Conservation (phyloP, 495 filamentous ascomycete genomes). For the Cetradonia linearis region DNA sequence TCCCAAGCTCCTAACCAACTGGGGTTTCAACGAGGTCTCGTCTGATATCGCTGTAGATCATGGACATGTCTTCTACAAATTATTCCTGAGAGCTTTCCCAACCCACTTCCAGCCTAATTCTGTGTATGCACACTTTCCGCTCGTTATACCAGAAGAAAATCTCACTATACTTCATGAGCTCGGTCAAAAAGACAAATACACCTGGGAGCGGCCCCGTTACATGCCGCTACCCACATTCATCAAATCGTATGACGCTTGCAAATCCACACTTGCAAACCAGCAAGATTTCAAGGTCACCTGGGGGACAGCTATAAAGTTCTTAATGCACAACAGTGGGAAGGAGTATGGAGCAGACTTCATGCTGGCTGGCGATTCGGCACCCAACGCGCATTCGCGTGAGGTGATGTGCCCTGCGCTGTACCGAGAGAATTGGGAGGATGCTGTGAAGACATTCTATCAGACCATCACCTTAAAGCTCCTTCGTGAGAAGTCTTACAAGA, state of each 20-base stretch:
- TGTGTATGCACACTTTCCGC: slow-evolving; percentile 49
- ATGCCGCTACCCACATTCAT: slow-evolving; percentile 33
- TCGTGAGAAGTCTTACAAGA: slow-evolving; percentile 37
- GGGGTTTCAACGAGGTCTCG: slow-evolving; percentile 52
- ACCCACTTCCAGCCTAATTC: slow-evolving; percentile 47
- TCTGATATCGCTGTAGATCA: slow-evolving; percentile 41
- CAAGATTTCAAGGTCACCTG: slow-evolving; percentile 47
- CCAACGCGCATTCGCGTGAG: slow-evolving; percentile 38
- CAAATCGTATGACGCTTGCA: slow-evolving; percentile 40
- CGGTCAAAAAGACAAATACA: slow-evolving; percentile 40
- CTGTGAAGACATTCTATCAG: slow-evolving; percentile 45
- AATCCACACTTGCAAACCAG: slow-evolving; percentile 38
- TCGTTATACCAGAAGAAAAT: slow-evolving; percentile 48
- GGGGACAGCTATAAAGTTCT: slow-evolving; percentile 43
- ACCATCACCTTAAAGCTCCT: slow-evolving; percentile 43
- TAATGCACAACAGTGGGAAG: slow-evolving; percentile 35
- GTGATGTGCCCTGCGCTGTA: slow-evolving; percentile 42
- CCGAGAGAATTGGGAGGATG: slow-evolving; percentile 38
- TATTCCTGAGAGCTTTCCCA: slow-evolving; percentile 52
- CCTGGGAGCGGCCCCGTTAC: slow-evolving; percentile 37
- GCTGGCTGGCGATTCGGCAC: slow-evolving; percentile 42
- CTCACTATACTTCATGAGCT: slow-evolving; percentile 40
- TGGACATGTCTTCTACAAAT: slow-evolving; percentile 51
- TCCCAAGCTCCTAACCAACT: slow-evolving; percentile 65
- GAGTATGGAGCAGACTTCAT: slow-evolving; percentile 43